Evolutionary conservation across 352 stramenopile genomes (phyloP).

Genomic region (Phytopythium chamaehyphon): DNA sequence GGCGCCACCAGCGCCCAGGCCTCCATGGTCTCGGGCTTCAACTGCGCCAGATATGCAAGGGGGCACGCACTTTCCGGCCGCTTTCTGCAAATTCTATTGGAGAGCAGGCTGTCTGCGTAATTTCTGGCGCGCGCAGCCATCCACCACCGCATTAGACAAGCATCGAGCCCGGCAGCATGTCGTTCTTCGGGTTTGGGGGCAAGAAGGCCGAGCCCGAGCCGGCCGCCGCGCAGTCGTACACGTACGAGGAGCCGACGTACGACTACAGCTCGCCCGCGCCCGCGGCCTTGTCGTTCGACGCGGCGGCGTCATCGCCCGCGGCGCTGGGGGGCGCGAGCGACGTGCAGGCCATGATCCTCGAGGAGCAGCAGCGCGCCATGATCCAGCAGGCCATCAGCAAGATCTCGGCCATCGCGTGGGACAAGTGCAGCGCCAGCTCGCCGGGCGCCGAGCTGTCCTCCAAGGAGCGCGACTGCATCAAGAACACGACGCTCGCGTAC

Average conservation of each 20-base stretch:
- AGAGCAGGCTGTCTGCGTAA: no score
- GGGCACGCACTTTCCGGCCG: no score
- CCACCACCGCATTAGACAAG: no score
- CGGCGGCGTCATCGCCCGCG: constrained; percentile 15
- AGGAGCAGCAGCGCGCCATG: constrained; percentile 85
- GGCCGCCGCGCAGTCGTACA: constrained; percentile 37
- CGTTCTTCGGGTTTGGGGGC: constrained; percentile 72
- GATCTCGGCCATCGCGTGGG: constrained; percentile 87
- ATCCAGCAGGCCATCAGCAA: constrained; percentile 88
- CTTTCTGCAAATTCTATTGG: no score
- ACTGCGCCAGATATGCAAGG: not conserved
- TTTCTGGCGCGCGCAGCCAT: no score
- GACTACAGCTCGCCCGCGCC: constrained; percentile 53
- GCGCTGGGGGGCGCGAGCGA: constrained; percentile 44
- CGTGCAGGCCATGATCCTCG: constrained; percentile 79
- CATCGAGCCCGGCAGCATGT: no score
- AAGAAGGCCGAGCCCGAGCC: constrained; percentile 64
- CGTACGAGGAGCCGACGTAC: constrained; percentile 74
- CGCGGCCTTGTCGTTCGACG: constrained; percentile 18
- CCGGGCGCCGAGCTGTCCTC: constrained; percentile 79
- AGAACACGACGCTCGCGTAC: constrained; percentile 86
- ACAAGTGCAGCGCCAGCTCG: constrained; percentile 86
- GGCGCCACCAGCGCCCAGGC: constrained; percentile 1
- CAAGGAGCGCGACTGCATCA: constrained; percentile 82
- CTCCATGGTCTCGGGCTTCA: not conserved